Percentiles rank a stretch among this genome's conserved stretches.
Evolutionary conservation across 2,329 filamentous ascomycete species (phyloP).

Genomic region (Macrophomina tecta): DNA sequence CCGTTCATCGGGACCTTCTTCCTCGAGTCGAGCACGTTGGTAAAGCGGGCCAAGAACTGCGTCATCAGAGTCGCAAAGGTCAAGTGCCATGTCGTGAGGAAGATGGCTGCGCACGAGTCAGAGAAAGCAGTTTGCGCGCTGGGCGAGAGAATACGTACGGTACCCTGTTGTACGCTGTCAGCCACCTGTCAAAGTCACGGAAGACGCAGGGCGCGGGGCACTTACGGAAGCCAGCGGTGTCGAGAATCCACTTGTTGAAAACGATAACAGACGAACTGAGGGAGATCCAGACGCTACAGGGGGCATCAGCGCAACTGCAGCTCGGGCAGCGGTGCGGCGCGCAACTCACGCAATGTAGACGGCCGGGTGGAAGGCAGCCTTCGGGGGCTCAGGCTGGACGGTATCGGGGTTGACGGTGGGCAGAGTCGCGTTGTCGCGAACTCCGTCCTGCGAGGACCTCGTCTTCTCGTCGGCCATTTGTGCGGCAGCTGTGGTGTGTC

Average conservation of each 20-base stretch:
- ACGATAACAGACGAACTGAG: slow-evolving; percentile 94
- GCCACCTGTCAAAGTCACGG: slow-evolving; percentile 28
- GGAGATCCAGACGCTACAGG: slow-evolving; percentile 81
- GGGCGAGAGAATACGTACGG: slow-evolving; percentile 46
- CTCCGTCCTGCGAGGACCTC: slow-evolving; percentile 78
- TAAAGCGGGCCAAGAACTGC: slow-evolving; percentile 89
- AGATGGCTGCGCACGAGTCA: slow-evolving; percentile 65
- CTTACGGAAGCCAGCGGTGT: slow-evolving; percentile 83
- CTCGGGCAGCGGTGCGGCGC: slow-evolving; percentile 31
- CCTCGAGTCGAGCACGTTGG: slow-evolving; percentile 86
- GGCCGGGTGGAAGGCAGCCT: slow-evolving; percentile 75
- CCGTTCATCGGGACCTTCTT: slow-evolving; percentile 98
- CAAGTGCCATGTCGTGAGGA: slow-evolving; percentile 90
- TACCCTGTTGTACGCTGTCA: slow-evolving; percentile 49
- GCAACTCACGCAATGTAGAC: slow-evolving; percentile 74
- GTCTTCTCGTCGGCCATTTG: slow-evolving; percentile 70
- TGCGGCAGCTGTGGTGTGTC: slow-evolving; percentile 61
- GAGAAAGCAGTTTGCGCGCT: slow-evolving; percentile 40
- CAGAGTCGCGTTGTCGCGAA: slow-evolving; percentile 70
- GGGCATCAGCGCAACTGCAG: slow-evolving; percentile 12
- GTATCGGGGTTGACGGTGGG: slow-evolving; percentile 79
- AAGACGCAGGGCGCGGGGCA: slow-evolving; percentile 29
- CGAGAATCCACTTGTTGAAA: slow-evolving; percentile 99
- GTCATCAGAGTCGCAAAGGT: slow-evolving; percentile 93
- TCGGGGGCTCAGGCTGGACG: slow-evolving; percentile 72